These are phyloP conservation scores for Thraustochytrium striatum DNA, from an alignment of 352 stramenopile genomes.

Conservation along the genomic window DNA sequence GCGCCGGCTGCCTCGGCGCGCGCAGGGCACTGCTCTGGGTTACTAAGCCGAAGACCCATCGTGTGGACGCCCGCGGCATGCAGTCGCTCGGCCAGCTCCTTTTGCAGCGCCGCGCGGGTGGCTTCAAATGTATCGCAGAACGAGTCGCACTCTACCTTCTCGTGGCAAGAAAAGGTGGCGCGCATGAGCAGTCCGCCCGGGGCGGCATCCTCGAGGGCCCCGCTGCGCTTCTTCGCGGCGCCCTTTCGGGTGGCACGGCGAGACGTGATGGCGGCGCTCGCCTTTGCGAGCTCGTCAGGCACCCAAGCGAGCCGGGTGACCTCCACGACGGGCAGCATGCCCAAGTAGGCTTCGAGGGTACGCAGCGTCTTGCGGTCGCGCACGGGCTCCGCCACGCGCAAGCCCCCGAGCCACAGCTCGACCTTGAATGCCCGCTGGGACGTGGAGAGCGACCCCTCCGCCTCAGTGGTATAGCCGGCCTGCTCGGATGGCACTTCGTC, in stretches of 20 bases:
- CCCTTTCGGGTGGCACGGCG: no score
- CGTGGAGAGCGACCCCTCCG: no score
- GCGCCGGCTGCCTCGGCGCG: no score
- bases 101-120: neutral
- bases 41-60: no score
- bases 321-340: neutral
- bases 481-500: no score
- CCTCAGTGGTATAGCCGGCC: no score
- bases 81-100: slow-evolving; percentile 13
- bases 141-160: slow-evolving; percentile 10
- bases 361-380: neutral
- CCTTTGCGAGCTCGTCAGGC: no score
- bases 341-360: slow-evolving; percentile 15
- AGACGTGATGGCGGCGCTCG: no score
- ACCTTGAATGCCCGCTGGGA: no score
- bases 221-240: neutral
- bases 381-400: neutral
- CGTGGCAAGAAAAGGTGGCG: neutral
- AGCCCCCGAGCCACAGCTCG: slow-evolving; percentile 21
- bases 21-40: no score
- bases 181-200: slow-evolving; percentile 1
- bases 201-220: neutral
- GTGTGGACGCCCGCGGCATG: neutral
- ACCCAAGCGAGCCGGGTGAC: no score
- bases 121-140: neutral